phyloP scores from a whole-genome alignment of 495 filamentous ascomycete genomes.

The Tuber microsphaerosporum region DNA sequence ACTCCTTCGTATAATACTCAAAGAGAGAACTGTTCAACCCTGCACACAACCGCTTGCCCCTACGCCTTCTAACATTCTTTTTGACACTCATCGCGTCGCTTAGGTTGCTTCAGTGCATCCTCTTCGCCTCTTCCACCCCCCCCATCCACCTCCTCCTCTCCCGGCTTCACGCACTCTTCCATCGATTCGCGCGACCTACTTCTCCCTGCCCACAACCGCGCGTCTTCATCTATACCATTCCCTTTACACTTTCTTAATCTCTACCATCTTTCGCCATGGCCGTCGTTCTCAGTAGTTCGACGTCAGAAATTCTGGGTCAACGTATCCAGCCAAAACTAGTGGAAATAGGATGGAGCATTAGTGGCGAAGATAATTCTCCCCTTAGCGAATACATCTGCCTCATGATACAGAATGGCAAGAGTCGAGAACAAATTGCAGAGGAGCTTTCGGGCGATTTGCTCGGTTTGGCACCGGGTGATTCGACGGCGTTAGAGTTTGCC shows the following conservation, averaged over 20 bases:
- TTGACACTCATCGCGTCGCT: conserved; percentile 9
- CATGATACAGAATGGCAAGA: conserved; percentile 93
- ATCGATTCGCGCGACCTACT: background rate
- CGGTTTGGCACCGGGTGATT: conserved; percentile 71
- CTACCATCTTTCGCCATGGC: conserved; percentile 51
- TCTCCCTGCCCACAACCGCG: background rate
- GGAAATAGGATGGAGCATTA: conserved; percentile 86
- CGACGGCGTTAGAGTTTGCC: conserved; percentile 73
- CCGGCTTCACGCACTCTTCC: background rate
- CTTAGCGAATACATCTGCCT: conserved; percentile 92
- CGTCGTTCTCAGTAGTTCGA: conserved; percentile 62
- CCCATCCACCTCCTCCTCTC: background rate
- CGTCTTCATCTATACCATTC: background rate
- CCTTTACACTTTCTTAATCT: conserved; percentile 4
- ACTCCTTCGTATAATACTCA: conserved; percentile 8
- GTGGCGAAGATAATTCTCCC: conserved; percentile 69
- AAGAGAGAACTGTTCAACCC: conserved; percentile 12
- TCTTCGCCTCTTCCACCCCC: background rate
- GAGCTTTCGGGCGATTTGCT: conserved; percentile 87
- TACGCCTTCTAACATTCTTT: conserved; percentile 1
- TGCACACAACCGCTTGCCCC: conserved; percentile 7
- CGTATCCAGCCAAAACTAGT: conserved; percentile 85
- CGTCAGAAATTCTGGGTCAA: conserved; percentile 71
- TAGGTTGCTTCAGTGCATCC: conserved; percentile 20
- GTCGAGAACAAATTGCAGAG: conserved; percentile 74